Base-by-base conservation (phyloP, 2,329 filamentous ascomycete genomes). In the Cercospora berteroae region DNA sequence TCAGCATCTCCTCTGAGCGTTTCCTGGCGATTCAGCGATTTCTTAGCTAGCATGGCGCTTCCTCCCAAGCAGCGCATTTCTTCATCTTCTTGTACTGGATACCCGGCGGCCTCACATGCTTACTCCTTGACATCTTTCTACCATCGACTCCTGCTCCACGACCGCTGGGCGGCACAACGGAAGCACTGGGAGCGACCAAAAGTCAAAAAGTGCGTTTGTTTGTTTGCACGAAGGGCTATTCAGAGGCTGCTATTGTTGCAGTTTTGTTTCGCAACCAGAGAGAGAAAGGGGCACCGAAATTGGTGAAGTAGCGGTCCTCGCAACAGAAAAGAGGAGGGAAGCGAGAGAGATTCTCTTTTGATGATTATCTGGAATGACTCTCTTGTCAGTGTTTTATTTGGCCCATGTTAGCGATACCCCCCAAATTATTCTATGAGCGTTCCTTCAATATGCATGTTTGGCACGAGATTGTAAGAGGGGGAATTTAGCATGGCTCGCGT, bases 31-130 rank as follows among this genome's bases (percentile, higher is more conserved):
- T 57, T 29, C 25, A 57, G 52, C 52, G 52, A 29, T n/a, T 18
- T 57, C n/a, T 25, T 33, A 33, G 52, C 25, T 57, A 57, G 52
- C 52, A 56, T 31, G 27, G 59, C 59, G 59, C 31, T 25, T 60
- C 20, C 20, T 42, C 25, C 33, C 29, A n/a, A 39, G 20, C 16
- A 44, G 33, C 36, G 25, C 25, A 20, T 56, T 56, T 36, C 29
- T 52, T 63, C 44, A 31, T 39, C 12, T 61, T 63, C 31, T 48
- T 48, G 20, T 59, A 66, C 63, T 63, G 64, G 60, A 70, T 68
- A 68, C 68, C 66, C 55, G 39, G 63, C 18, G 64, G 65, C 58
- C 55, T 58, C 33, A 55, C 48, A 63, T 63, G 29, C 31, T 57
- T 56, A 39, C 61, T 63, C n/a, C 39, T 63, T 55, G 60, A 63